Percentiles rank a stretch among this genome's conserved stretches.
phyloP scores from a whole-genome alignment of 768 basidiomycete genomes.

The Tremella mesenterica region DNA sequence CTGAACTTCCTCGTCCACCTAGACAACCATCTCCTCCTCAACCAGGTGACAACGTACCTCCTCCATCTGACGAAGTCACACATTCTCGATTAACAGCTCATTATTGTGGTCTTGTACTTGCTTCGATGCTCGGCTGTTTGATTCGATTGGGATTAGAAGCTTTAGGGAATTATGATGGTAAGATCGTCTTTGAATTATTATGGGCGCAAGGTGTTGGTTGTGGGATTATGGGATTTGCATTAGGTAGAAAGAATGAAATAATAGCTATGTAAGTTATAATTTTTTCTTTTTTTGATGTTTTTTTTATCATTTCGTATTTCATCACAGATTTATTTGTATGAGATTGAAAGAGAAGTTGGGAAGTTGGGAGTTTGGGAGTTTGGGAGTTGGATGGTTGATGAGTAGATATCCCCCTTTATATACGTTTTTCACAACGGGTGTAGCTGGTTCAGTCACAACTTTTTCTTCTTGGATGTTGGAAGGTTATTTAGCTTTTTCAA shows the following conservation, averaged over 20 bases:
- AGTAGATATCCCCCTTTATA: constrained; percentile 80
- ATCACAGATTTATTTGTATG: no score
- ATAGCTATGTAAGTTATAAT: constrained; percentile 68
- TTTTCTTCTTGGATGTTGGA: constrained; percentile 94
- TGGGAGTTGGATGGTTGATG: no score
- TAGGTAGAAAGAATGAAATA: constrained; percentile 64
- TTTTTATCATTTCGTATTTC: neutral
- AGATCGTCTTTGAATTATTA: constrained; percentile 68
- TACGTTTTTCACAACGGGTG: constrained; percentile 79
- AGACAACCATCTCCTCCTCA: constrained; percentile 6
- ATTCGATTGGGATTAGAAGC: constrained; percentile 70
- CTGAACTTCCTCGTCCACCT: constrained; percentile 3
- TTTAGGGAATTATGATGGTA: constrained; percentile 63
- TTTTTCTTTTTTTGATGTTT: neutral
- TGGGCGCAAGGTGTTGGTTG: constrained; percentile 85
- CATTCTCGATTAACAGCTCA: constrained; percentile 21
- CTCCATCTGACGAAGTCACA: constrained; percentile 17
- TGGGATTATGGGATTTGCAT: constrained; percentile 75
- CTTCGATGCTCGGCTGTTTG: constrained; percentile 76
- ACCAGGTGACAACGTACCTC: constrained; percentile 17
- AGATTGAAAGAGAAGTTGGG: no score
- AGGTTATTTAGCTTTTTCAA: constrained; percentile 75
- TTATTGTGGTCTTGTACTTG: constrained; percentile 50
- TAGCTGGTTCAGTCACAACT: constrained; percentile 92
- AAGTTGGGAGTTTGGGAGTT: no score